Conservation (phyloP, 139 green algal genomes). For the Picochlorum costavermella region DNA sequence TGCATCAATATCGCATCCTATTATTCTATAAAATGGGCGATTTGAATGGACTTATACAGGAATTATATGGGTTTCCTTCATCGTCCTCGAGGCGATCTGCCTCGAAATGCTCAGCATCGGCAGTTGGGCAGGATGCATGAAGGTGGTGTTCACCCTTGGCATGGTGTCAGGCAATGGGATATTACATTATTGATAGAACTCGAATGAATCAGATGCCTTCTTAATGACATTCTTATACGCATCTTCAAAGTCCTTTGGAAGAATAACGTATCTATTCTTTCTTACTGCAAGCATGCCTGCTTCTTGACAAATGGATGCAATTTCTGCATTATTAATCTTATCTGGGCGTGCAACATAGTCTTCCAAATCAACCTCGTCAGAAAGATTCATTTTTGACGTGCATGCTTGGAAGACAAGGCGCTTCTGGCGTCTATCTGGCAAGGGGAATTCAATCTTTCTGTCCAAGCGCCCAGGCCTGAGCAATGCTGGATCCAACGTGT, state of each 20-base stretch:
- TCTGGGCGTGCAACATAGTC: conserved; percentile 95
- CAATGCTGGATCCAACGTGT: conserved; percentile 96
- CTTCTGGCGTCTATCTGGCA: conserved; percentile 95
- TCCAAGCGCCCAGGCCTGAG: conserved; percentile 93
- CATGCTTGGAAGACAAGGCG: conserved; percentile 98
- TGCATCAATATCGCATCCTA: too few species aligned
- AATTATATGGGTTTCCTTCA: too few species aligned
- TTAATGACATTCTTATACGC: conserved; percentile 91
- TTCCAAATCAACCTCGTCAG: conserved; percentile 97
- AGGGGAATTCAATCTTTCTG: conserved; percentile 99
- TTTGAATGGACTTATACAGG: too few species aligned
- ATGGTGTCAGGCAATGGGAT: neutral
- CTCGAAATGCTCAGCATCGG: too few species aligned
- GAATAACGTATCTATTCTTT: conserved; percentile 96
- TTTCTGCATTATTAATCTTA: conserved; percentile 97
- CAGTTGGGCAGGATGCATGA: too few species aligned
- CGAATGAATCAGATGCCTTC: conserved; percentile 88
- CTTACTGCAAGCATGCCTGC: conserved; percentile 88
- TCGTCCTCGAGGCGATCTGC: too few species aligned
- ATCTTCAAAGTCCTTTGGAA: conserved; percentile 99
- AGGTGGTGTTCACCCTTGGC: too few species aligned
- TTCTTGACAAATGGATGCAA: conserved; percentile 83
- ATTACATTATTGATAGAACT: conserved; percentile 87
- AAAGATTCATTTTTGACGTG: conserved; percentile 96
- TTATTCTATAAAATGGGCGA: too few species aligned